phyloP scores from a whole-genome alignment of 2,329 filamentous ascomycete genomes.

The Sporothrix variecibatus region DNA sequence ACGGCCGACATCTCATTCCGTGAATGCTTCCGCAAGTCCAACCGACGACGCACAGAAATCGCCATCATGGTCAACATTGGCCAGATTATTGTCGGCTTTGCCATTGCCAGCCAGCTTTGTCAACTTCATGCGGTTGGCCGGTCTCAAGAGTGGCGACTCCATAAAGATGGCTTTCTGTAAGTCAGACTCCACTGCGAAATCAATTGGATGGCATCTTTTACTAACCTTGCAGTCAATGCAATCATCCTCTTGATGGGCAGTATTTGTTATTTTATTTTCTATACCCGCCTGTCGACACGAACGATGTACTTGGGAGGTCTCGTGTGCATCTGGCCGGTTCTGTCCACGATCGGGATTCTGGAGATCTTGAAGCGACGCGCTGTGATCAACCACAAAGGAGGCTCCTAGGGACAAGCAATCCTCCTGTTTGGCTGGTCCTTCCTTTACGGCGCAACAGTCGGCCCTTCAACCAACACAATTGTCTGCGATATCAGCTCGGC shows the following conservation, averaged over 20 bases:
- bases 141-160: slow-evolving; percentile 41
- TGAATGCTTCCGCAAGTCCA: slow-evolving; percentile 53
- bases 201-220: too few relatives aligned
- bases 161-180: slow-evolving; percentile 42
- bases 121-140: slow-evolving; percentile 35
- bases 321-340: slow-evolving; percentile 37
- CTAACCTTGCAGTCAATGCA: slow-evolving; percentile 28
- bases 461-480: slow-evolving; percentile 31
- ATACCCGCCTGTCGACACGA: slow-evolving; percentile 46
- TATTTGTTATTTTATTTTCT: slow-evolving; percentile 46
- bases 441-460: slow-evolving; percentile 30
- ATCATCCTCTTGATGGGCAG: slow-evolving; percentile 42
- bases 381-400: slow-evolving; percentile 33
- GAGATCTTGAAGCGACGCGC: slow-evolving; percentile 42
- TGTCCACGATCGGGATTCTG: slow-evolving; percentile 49
- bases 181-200: not conserved
- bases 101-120: slow-evolving; percentile 41
- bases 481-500: slow-evolving; percentile 30
- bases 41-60: slow-evolving; percentile 57
- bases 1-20: slow-evolving; percentile 51
- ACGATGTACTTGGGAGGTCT: slow-evolving; percentile 46
- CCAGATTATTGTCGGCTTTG: slow-evolving; percentile 38
- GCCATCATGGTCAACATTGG: slow-evolving; percentile 43
- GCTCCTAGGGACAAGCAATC: slow-evolving; percentile 44
- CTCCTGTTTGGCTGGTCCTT: slow-evolving; percentile 49